phyloP scores from a whole-genome alignment of 2,329 filamentous ascomycete species.

The Seiridium cupressi region DNA sequence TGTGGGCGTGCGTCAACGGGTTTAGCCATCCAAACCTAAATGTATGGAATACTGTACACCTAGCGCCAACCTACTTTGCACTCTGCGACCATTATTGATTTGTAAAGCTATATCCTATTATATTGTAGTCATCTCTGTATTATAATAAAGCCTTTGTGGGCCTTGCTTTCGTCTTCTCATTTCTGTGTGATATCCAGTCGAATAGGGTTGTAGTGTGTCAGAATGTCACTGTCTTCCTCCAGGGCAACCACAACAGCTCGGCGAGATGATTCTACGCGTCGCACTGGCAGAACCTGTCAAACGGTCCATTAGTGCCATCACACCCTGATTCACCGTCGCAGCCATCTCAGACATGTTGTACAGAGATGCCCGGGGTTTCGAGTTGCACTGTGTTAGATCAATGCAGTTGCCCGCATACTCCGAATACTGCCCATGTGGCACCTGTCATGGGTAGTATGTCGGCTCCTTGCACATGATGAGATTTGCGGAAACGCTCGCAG shows the following conservation, averaged over 20 bases:
- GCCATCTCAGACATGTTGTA: slow-evolving; percentile 11
- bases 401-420: slow-evolving; percentile 14
- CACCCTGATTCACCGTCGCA: background rate
- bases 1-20: too few species aligned
- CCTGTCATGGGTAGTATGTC: background rate
- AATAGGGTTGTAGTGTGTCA: background rate
- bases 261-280: background rate
- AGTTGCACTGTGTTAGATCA: slow-evolving; percentile 14
- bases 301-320: background rate
- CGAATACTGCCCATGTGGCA: slow-evolving; percentile 14
- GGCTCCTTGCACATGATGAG: too few species aligned
- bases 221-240: too few species aligned
- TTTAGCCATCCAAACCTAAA: too few species aligned
- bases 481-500: too few species aligned
- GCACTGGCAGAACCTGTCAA: background rate
- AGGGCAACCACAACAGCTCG: background rate
- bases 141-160: too few species aligned
- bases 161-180: background rate
- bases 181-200: background rate
- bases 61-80: background rate
- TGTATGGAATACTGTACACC: background rate
- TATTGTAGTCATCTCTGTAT: too few species aligned
- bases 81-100: background rate
- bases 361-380: slow-evolving; percentile 14
- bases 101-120: too few species aligned